These are phyloP conservation scores for Lichtheimia ornata DNA, from an alignment of 371 early-diverging fungal species.

Conservation along the genomic window DNA sequence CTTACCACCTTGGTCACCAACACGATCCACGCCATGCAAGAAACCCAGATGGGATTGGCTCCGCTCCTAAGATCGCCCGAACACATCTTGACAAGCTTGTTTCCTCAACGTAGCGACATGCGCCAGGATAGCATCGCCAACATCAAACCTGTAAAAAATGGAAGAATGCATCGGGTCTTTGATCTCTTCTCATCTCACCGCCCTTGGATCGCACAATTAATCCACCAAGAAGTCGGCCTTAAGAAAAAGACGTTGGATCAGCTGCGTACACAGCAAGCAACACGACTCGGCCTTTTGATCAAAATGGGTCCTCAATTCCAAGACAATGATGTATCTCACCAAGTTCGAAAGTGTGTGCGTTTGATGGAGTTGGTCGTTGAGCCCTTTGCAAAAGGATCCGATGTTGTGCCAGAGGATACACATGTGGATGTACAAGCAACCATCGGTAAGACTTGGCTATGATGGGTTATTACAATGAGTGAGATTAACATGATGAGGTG, in stretches of 20 bases:
- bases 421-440: neutral
- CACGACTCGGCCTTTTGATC: slow-evolving; percentile 61
- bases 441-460: slow-evolving; percentile 1
- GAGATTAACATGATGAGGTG: neutral
- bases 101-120: slow-evolving; percentile 28
- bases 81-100: slow-evolving; percentile 32
- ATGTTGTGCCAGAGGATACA: slow-evolving; percentile 3
- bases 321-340: neutral
- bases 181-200: slow-evolving; percentile 25
- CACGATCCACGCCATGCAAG: slow-evolving; percentile 17
- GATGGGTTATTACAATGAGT: neutral
- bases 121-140: neutral
- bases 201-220: slow-evolving; percentile 50
- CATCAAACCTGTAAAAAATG: neutral
- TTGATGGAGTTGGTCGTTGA: slow-evolving; percentile 18
- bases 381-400: neutral
- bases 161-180: slow-evolving; percentile 3
- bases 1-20: slow-evolving; percentile 31
- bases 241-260: slow-evolving; percentile 53
- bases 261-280: slow-evolving; percentile 63
- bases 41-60: slow-evolving; percentile 19
- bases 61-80: slow-evolving; percentile 26
- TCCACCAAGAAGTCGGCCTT: slow-evolving; percentile 62
- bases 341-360: slow-evolving; percentile 14
- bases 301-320: slow-evolving; percentile 32